Conservation (phyloP, 2,329 filamentous ascomycete genomes). For the Cadophora malorum region DNA sequence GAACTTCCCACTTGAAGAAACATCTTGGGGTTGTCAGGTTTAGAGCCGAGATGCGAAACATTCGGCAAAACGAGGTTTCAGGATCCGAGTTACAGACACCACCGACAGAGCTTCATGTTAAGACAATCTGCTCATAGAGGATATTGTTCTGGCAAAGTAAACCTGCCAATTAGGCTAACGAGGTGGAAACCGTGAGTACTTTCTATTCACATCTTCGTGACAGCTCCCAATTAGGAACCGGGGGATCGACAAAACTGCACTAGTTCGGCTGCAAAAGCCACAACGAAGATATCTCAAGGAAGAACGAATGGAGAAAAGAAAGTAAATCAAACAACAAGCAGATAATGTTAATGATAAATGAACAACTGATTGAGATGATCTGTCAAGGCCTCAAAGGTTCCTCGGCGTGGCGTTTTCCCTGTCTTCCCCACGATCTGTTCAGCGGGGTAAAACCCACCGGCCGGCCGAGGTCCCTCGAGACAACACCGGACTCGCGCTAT, state of each 20-base stretch:
- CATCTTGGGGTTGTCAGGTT: not conserved
- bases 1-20: not conserved
- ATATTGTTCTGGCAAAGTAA: not conserved
- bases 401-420: slow-evolving; percentile 17
- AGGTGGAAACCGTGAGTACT: not conserved
- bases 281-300: not conserved
- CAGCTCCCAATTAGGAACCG: no score
- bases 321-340: not conserved
- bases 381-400: not conserved
- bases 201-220: not conserved
- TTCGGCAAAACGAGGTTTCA: not conserved
- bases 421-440: not conserved
- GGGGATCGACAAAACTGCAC: not conserved
- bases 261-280: not conserved
- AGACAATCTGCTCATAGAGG: not conserved
- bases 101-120: not conserved
- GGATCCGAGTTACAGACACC: not conserved
- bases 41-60: not conserved
- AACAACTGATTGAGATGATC: not conserved
- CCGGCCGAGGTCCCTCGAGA: slow-evolving; percentile 11
- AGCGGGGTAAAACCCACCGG: slow-evolving; percentile 9
- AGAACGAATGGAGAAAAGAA: no score
- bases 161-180: not conserved
- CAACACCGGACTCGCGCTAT: not conserved
- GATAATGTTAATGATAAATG: not conserved